Percentiles rank a stretch among this genome's conserved stretches.
Conservation (phyloP, 768 basidiomycete genomes). For the Tricholoma flavovirens region DNA sequence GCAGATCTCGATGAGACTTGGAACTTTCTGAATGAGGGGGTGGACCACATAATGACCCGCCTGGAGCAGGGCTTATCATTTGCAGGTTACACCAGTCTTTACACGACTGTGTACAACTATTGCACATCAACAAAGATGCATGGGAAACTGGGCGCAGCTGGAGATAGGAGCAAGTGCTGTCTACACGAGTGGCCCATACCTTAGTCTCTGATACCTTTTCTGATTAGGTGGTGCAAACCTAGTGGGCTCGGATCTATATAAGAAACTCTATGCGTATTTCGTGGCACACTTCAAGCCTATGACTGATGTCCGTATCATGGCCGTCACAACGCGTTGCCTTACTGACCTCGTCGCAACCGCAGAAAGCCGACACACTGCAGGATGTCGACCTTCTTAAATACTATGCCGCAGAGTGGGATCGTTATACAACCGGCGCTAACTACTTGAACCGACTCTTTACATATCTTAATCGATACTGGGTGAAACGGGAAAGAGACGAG, state of each 20-base stretch:
- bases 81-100: constrained; percentile 67
- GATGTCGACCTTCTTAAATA: constrained; percentile 91
- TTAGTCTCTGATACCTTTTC: constrained; percentile 3
- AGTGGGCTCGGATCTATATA: constrained; percentile 97
- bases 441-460: constrained; percentile 96
- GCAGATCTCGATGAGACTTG: constrained; percentile 86
- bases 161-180: constrained; percentile 59
- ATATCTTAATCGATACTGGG: constrained; percentile 99
- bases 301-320: constrained; percentile 34
- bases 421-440: constrained; percentile 95
- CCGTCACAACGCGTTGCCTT: neutral
- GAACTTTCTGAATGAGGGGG: constrained; percentile 75
- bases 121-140: constrained; percentile 90
- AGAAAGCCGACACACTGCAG: constrained; percentile 51
- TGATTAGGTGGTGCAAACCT: constrained; percentile 85
- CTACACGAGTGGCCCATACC: constrained; percentile 5
- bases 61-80: constrained; percentile 75
- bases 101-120: constrained; percentile 97
- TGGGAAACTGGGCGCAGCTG: constrained; percentile 39
- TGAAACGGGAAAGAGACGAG: constrained; percentile 97
- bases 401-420: constrained; percentile 91
- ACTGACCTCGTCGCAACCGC: neutral
- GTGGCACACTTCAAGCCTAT: constrained; percentile 73
- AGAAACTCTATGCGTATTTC: constrained; percentile 88
- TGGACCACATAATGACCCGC: constrained; percentile 91